These are phyloP conservation scores for Fusarium pininemorale DNA, from an alignment of 2,329 filamentous ascomycete genomes.

Conservation along the genomic window DNA sequence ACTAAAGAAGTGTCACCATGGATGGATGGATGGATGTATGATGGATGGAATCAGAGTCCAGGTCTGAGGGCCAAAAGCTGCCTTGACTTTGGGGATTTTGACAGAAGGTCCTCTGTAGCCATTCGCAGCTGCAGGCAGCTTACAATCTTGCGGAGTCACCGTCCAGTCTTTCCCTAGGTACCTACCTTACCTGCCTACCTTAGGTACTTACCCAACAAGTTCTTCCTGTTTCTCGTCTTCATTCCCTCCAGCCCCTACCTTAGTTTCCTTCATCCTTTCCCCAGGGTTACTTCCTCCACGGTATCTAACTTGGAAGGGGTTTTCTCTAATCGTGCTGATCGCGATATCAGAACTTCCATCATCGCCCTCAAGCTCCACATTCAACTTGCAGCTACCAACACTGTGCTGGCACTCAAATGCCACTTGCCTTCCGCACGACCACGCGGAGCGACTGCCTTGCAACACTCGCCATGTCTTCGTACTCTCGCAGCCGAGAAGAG, in stretches of 20 bases:
- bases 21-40: not conserved
- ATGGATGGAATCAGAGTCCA: not conserved
- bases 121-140: not conserved
- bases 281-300: not conserved
- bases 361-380: no score
- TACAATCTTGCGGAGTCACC: not conserved
- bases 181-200: not conserved
- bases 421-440: not conserved
- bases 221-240: not conserved
- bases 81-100: rapidly evolving
- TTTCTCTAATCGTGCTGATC: not conserved
- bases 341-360: not conserved
- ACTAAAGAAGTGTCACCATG: not conserved
- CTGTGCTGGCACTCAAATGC: not conserved
- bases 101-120: not conserved
- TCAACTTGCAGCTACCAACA: not conserved
- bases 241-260: not conserved
- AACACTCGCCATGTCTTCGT: not conserved
- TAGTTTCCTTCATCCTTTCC: not conserved
- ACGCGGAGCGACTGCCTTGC: not conserved
- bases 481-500: no score
- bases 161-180: not conserved
- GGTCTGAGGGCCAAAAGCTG: not conserved
- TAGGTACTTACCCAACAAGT: not conserved
- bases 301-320: not conserved